A percentile compares a stretch with the other conserved stretches of the same genome.
Conservation (phyloP, 2,329 filamentous ascomycete species). For the Cytospora paraplurivora region DNA sequence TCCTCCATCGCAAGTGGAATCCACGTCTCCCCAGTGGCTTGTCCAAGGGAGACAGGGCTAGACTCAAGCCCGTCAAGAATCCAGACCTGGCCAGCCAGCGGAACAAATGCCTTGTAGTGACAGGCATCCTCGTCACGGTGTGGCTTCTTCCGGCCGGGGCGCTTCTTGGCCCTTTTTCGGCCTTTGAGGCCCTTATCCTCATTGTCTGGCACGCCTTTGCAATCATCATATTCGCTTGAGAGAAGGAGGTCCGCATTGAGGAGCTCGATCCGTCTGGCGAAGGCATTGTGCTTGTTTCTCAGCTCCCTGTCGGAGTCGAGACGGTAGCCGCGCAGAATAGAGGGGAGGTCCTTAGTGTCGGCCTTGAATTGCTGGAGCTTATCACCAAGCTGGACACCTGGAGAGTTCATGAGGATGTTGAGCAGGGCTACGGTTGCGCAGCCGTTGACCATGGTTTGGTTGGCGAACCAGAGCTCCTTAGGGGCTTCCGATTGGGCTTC, state of each 20-base stretch:
- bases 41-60: slow-evolving; percentile 67
- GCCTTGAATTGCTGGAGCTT: slow-evolving; percentile 72
- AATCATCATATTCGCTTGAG: slow-evolving; percentile 55
- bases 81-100: slow-evolving; percentile 72
- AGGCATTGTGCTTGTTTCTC: slow-evolving; percentile 83
- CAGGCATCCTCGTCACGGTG: slow-evolving; percentile 65
- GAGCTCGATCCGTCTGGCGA: slow-evolving; percentile 77
- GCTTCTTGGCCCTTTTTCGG: slow-evolving; percentile 34
- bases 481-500: slow-evolving; percentile 57
- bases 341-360: slow-evolving; percentile 67
- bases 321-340: slow-evolving; percentile 73
- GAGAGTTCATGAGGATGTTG: slow-evolving; percentile 89
- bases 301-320: slow-evolving; percentile 77
- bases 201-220: slow-evolving; percentile 39
- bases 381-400: slow-evolving; percentile 67
- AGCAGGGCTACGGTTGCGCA: slow-evolving; percentile 92
- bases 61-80: slow-evolving; percentile 83
- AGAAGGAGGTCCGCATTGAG: slow-evolving; percentile 70
- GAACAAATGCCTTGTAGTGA: slow-evolving; percentile 90
- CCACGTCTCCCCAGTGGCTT: slow-evolving; percentile 58
- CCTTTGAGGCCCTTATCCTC: slow-evolving; percentile 11
- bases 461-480: slow-evolving; percentile 85
- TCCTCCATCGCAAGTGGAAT: slow-evolving; percentile 65
- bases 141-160: slow-evolving; percentile 37
- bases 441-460: slow-evolving; percentile 83